Evolutionary conservation across 768 basidiomycete species (phyloP).

Genomic region (Chalciporus pseudorubinellus): DNA sequence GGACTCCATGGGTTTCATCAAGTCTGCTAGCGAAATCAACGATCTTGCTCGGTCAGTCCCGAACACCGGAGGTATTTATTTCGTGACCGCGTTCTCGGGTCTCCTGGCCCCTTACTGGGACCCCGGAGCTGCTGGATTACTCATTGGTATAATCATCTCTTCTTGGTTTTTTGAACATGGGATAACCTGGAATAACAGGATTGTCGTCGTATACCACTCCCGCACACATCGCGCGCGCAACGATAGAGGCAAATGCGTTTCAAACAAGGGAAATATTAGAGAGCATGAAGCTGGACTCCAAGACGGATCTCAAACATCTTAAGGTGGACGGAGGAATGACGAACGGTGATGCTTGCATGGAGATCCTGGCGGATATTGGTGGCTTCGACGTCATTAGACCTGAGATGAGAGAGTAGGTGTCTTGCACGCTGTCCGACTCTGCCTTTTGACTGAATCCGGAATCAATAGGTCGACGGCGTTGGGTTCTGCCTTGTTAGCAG

Average conservation of each 20-base stretch:
- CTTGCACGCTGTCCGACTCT: not conserved
- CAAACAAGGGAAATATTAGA: slow-evolving; percentile 95
- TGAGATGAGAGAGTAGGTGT: slow-evolving; percentile 90
- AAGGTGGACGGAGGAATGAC: slow-evolving; percentile 99
- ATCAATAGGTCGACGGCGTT: slow-evolving; percentile 83
- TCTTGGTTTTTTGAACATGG: not conserved
- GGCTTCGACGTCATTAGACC: slow-evolving; percentile 92
- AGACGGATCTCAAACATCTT: slow-evolving; percentile 72
- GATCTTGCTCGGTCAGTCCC: slow-evolving; percentile 71
- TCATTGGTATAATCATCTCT: slow-evolving; percentile 59
- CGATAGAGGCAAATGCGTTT: slow-evolving; percentile 93
- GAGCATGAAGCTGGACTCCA: slow-evolving; percentile 92
- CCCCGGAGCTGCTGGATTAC: slow-evolving; percentile 78
- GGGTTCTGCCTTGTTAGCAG: slow-evolving; percentile 92
- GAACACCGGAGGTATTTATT: slow-evolving; percentile 88
- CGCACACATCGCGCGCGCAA: slow-evolving; percentile 90
- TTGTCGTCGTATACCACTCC: slow-evolving; percentile 87
- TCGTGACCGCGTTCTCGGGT: slow-evolving; percentile 95
- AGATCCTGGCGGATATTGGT: slow-evolving; percentile 81
- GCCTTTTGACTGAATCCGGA: not conserved
- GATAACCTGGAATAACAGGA: slow-evolving; percentile 36
- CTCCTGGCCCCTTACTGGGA: slow-evolving; percentile 99
- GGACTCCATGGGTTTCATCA: slow-evolving; percentile 84
- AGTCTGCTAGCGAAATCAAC: slow-evolving; percentile 81
- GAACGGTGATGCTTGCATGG: slow-evolving; percentile 87